Evolutionary conservation across 495 filamentous ascomycete genomes (phyloP).

Genomic region (Sordaria brevicollis): DNA sequence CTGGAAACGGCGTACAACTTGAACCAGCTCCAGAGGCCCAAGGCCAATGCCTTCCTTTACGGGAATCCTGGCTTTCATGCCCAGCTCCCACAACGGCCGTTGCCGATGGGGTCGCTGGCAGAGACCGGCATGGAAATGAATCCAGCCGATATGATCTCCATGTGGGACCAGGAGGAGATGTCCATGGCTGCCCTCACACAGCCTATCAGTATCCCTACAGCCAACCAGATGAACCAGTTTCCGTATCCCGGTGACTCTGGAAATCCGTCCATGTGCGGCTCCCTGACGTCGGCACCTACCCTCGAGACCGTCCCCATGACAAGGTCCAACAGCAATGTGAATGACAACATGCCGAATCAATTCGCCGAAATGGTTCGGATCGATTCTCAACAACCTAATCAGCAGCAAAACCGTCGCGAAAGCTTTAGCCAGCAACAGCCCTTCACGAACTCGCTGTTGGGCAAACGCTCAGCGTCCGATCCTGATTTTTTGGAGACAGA

Average conservation of each 20-base stretch:
- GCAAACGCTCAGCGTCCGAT: slow-evolving; percentile 23
- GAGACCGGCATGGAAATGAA: slow-evolving; percentile 10
- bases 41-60: slow-evolving; percentile 6
- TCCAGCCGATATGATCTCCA: slow-evolving; percentile 14
- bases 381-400: slow-evolving; percentile 29
- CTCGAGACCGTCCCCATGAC: slow-evolving; percentile 35
- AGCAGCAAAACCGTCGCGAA: slow-evolving; percentile 18
- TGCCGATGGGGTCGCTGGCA: background rate
- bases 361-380: slow-evolving; percentile 33
- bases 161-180: slow-evolving; percentile 2
- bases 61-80: background rate
- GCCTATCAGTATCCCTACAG: slow-evolving; percentile 13
- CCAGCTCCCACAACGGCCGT: background rate
- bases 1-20: slow-evolving; percentile 7
- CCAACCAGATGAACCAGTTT: slow-evolving; percentile 2
- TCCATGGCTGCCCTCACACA: slow-evolving; percentile 1
- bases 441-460: slow-evolving; percentile 13
- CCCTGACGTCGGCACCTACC: slow-evolving; percentile 35
- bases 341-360: slow-evolving; percentile 27
- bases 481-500: slow-evolving; percentile 25
- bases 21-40: slow-evolving; percentile 7
- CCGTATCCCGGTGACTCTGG: slow-evolving; percentile 8
- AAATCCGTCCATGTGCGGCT: slow-evolving; percentile 29
- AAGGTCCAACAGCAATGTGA: slow-evolving; percentile 30
- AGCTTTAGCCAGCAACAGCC: slow-evolving; percentile 12